These are phyloP conservation scores for Plectosphaerella sp. DNA, from an alignment of 2,329 filamentous ascomycete genomes.

Conservation along the genomic window DNA sequence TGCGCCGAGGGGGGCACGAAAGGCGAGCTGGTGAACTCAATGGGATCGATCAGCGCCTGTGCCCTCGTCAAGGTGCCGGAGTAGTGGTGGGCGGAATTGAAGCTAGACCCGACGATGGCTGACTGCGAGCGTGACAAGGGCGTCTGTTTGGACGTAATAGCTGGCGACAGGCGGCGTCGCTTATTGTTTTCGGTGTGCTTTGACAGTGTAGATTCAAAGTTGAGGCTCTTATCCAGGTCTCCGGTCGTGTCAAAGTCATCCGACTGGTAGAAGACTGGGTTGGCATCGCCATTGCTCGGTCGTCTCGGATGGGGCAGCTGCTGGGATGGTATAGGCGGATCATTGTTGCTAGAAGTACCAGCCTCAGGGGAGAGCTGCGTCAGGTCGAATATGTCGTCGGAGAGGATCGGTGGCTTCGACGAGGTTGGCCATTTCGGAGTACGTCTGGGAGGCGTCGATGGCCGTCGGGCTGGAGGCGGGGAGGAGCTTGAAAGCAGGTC, in stretches of 20 bases:
- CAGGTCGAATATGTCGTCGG: slow-evolving; percentile 14
- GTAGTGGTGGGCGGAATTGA: not conserved
- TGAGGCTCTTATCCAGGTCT: slow-evolving; percentile 21
- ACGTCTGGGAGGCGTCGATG: slow-evolving; percentile 1
- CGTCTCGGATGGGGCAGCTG: not conserved
- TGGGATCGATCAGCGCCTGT: slow-evolving; percentile 14
- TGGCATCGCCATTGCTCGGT: not conserved
- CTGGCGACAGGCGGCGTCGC: slow-evolving; percentile 18
- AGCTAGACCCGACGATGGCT: not conserved
- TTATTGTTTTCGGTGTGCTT: slow-evolving; percentile 18
- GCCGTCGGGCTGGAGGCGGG: not conserved
- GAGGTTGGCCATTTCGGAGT: not conserved
- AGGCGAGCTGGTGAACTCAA: slow-evolving; percentile 33
- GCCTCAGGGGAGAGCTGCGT: slow-evolving; percentile 6
- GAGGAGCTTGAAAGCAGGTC: slow-evolving; percentile 26
- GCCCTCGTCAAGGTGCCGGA: not conserved
- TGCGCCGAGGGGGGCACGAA: slow-evolving; percentile 7
- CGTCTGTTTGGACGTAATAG: not conserved
- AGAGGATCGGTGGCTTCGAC: not conserved
- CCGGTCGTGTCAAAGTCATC: slow-evolving; percentile 38
- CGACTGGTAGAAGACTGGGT: slow-evolving; percentile 26
- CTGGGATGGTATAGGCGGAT: not conserved
- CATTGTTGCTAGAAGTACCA: not conserved
- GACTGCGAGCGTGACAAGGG: slow-evolving; percentile 1
- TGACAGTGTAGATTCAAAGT: not conserved